Conservation (phyloP, 371 early-diverging fungal species). For the Paramicrosporidium saccamoebae region DNA sequence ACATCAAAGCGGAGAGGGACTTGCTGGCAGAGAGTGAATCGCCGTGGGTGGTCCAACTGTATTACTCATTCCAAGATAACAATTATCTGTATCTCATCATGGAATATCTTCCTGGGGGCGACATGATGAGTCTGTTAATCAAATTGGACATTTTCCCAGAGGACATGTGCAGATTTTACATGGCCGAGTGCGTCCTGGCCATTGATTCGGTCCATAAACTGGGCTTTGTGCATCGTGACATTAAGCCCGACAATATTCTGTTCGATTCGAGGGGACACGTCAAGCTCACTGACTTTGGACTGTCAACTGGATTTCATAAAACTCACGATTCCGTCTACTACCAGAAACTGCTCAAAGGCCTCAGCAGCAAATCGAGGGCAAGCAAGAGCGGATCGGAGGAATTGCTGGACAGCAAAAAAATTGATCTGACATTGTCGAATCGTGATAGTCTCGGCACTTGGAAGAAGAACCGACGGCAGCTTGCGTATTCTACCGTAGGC, state of each 20-base stretch:
- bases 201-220: constrained; percentile 77
- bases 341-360: constrained; percentile 20
- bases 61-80: constrained; percentile 84
- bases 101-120: constrained; percentile 92
- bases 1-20: constrained; percentile 87
- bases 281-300: constrained; percentile 81
- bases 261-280: constrained; percentile 52
- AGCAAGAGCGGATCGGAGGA: constrained; percentile 9
- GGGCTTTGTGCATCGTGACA: constrained; percentile 86
- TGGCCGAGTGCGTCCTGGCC: constrained; percentile 82
- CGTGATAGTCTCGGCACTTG: constrained; percentile 71
- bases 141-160: constrained; percentile 82
- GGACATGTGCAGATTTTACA: constrained; percentile 86
- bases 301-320: constrained; percentile 92
- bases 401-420: constrained; percentile 9
- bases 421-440: constrained; percentile 40
- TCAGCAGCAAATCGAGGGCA: constrained; percentile 7
- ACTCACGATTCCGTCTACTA: constrained; percentile 85
- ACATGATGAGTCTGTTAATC: constrained; percentile 90
- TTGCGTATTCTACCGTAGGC: constrained; percentile 69
- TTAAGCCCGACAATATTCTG: constrained; percentile 58
- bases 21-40: constrained; percentile 80
- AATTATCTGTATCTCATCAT: constrained; percentile 76
- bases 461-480: constrained; percentile 73
- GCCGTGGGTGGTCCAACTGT: constrained; percentile 92